phyloP scores from a whole-genome alignment of 768 basidiomycete species.

The Pluteus cervinus region DNA sequence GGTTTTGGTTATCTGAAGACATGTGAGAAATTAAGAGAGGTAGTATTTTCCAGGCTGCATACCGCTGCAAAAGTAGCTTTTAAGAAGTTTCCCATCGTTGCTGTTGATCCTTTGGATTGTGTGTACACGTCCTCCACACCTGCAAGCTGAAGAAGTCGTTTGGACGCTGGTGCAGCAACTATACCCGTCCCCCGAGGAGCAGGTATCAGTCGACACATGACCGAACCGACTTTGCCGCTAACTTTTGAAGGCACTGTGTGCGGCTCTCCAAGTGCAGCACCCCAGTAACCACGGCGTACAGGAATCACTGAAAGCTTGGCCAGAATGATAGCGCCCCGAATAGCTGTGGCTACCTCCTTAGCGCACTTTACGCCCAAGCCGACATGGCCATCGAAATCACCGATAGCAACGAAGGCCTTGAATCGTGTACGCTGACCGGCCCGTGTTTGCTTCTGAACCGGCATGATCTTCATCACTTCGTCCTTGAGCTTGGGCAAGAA shows the following conservation, averaged over 20 bases:
- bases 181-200: constrained; percentile 99
- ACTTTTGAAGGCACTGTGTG: constrained; percentile 99
- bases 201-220: constrained; percentile 98
- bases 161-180: constrained; percentile 96
- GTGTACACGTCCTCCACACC: constrained; percentile 98
- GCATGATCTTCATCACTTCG: constrained; percentile 99
- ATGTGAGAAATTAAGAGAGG: constrained; percentile 3
- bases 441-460: constrained; percentile 99
- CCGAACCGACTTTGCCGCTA: constrained; percentile 96
- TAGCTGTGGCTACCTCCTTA: constrained; percentile 99
- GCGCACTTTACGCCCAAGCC: constrained; percentile 99
- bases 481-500: constrained; percentile 99
- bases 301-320: constrained; percentile 98
- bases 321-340: constrained; percentile 98
- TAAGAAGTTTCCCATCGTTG: constrained; percentile 98
- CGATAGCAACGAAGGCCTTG: constrained; percentile 99
- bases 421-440: constrained; percentile 99
- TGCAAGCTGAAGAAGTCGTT: constrained; percentile 94
- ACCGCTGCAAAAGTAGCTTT: constrained; percentile 95
- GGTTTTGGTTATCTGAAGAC: constrained; percentile 84
- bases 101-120: constrained; percentile 95
- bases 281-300: constrained; percentile 99
- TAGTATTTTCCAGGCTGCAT: constrained; percentile 22
- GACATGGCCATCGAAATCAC: constrained; percentile 97
- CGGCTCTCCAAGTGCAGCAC: constrained; percentile 96